Evolutionary conservation across 768 basidiomycete genomes (phyloP), one percentile per base, ranked within the genome.

Genomic region (Amylocystis lapponica): DNA sequence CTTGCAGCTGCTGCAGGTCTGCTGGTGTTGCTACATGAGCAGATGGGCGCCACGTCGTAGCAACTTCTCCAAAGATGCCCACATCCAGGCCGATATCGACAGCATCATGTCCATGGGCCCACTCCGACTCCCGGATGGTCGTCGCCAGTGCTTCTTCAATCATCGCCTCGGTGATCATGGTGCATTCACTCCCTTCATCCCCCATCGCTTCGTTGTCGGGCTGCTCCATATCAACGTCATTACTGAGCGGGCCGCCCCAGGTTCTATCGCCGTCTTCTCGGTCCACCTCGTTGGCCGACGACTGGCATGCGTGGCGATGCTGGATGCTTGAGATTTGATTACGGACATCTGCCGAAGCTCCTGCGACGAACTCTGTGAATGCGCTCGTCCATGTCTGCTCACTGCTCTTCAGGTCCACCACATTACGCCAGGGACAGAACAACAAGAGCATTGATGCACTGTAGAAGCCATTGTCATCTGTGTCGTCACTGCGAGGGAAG

Each of bases 381-480:
- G 55, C 55, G 0, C 27, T 36, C 16, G 50, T 26, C 60, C 64
- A 70, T 0, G 49, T 41, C 19, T 55, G 33, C 0, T 20, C 6
- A 0, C 8, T 9, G 0, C 4, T 3, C 36, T 59, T 64, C 2
- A 70, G 52, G 41, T 68, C 65, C 0, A 29, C 3, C 0, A 66
- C 5, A 0, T 35, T 4, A 5, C 50, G 17, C 70, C 67, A 72
- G 2, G 67, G 70, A 25, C 57, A 59, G 5, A 72, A 43, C 3
- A 71, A 52, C 30, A 62, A 36, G 0, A 72, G 48, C 45, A 70
- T 66, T 0, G 29, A 54, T 4, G 70, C 69, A 27, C 53, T 64
- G 34, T 69, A 74, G 10, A 67, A 60, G 0, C 47, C 25, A 1
- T 50, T 25, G 3, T 22, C 25, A 0, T 57, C 55, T 1, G 36